Base-by-base conservation (phyloP, 108 stramenopile genomes). In the Skeletonema costatum region DNA sequence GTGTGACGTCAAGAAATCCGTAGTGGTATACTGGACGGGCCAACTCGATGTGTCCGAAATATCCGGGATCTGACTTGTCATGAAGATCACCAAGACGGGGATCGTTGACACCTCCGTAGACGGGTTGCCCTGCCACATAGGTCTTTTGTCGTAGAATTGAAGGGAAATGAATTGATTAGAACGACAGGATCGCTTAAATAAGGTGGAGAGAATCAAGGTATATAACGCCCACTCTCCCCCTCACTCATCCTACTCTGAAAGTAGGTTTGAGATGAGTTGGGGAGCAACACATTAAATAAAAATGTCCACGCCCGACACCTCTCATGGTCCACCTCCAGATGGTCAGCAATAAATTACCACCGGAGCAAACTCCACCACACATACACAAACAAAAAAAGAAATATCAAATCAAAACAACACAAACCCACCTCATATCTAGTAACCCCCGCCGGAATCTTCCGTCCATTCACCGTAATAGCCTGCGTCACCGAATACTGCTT, bases 21-120 rank as follows among this genome's bases (percentile, higher is more conserved):
- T 94, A 88, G 76, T 99, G 99, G 74, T 97, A 99, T 42, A 99
- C 98, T 19, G 99, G 97, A 41, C 90, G 73, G 44, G 98, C 97
- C 58, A 98, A 80, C 71, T 99, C 97, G 64, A 99, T 89, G 88
- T 99, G 99, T 14, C 99, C 99, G 75, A 99, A 99, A 80, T 99
- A 97, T 68, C 99, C 98, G 4, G 98, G 99, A 77, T 98, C 93
- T 44, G 96, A 96, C 75, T 95, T 87, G 82, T 94, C 92, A 51
- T 92, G 92, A 59, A 95, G 77, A 73, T 79, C 85, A 21, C 99
- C 99, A 74, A 99, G 89, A 48, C 98, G 90, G 21, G 99, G 98
- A 76, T 99, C 99, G 70, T 97, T 97, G 58, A 96, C 95, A 41
- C 98, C 98, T 51, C 98, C 98, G 68, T 97, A 97, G 38, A 98